Evolutionary conservation across 129 eudicot species (phyloP).

Genomic region (Helianthus tuberosus): DNA sequence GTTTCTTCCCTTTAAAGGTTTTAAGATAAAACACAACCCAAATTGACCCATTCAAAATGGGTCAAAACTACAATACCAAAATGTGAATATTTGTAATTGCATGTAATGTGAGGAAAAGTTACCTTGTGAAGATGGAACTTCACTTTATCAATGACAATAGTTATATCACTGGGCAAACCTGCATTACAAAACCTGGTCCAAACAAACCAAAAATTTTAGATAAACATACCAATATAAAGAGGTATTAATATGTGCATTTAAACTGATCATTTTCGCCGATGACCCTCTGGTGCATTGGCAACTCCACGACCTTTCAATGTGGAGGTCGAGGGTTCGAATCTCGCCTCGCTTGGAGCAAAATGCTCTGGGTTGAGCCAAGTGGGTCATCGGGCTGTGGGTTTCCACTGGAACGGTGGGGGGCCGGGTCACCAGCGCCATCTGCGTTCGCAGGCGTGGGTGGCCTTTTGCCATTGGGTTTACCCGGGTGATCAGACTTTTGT

Average conservation of each 20-base stretch:
- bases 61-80: slow-evolving; percentile 1
- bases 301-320: too few species aligned
- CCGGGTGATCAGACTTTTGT: too few species aligned
- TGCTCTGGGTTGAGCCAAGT: too few species aligned
- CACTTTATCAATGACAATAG: slow-evolving; percentile 50
- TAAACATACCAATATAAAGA: neutral
- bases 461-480: too few species aligned
- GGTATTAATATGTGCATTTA: neutral
- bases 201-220: slow-evolving; percentile 13
- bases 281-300: too few species aligned
- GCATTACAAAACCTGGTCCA: slow-evolving; percentile 66
- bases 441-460: too few species aligned
- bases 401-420: too few species aligned
- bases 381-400: too few species aligned
- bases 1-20: slow-evolving; percentile 10
- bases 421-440: too few species aligned
- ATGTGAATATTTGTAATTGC: neutral
- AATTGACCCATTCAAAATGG: neutral
- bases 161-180: slow-evolving; percentile 78
- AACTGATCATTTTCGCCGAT: neutral
- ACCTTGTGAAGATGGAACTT: slow-evolving; percentile 90
- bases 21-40: slow-evolving; percentile 1
- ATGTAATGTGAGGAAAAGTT: slow-evolving; percentile 13
- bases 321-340: too few species aligned
- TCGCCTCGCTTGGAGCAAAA: too few species aligned